These are phyloP conservation scores for Komagataella mondaviorum DNA, from an alignment of 805 yeast species.

Conservation along the genomic window DNA sequence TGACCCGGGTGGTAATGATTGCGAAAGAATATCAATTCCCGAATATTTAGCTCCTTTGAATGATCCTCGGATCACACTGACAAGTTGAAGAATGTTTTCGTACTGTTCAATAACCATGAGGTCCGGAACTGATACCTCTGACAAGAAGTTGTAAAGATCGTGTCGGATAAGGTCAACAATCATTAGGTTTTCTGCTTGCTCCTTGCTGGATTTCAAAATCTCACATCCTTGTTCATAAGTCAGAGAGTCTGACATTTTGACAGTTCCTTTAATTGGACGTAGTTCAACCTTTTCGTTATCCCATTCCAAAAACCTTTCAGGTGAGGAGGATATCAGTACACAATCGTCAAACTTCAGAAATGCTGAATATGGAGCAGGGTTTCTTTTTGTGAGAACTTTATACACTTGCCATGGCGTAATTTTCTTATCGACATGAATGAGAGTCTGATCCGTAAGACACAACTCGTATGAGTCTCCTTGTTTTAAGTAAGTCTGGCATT, in stretches of 20 bases:
- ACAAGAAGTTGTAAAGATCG: constrained; percentile 61
- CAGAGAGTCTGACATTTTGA: constrained; percentile 46
- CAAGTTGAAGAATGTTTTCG: constrained; percentile 80
- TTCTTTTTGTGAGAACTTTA: constrained; percentile 50
- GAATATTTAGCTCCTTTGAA: constrained; percentile 23
- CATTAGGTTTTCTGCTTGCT: constrained; percentile 92
- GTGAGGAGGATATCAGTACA: constrained; percentile 73
- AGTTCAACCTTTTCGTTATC: constrained; percentile 48
- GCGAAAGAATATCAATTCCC: constrained; percentile 70
- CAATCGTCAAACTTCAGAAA: constrained; percentile 58
- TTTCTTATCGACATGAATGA: constrained; percentile 33
- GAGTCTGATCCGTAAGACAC: constrained; percentile 73
- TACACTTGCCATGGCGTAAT: constrained; percentile 69
- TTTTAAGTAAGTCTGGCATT: constrained; percentile 54
- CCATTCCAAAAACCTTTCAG: constrained; percentile 90
- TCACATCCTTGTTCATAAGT: constrained; percentile 43
- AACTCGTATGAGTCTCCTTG: constrained; percentile 90
- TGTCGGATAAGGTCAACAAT: constrained; percentile 92
- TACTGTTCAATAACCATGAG: constrained; percentile 92
- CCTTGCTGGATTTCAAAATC: constrained; percentile 74
- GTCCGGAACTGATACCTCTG: constrained; percentile 55
- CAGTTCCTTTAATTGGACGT: constrained; percentile 95
- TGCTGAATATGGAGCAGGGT: constrained; percentile 91
- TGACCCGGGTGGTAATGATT: constrained; percentile 91
- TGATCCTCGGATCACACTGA: constrained; percentile 72